Evolutionary conservation across 371 early-diverging fungal species (phyloP).

Genomic region (Rhizopus delemar): DNA sequence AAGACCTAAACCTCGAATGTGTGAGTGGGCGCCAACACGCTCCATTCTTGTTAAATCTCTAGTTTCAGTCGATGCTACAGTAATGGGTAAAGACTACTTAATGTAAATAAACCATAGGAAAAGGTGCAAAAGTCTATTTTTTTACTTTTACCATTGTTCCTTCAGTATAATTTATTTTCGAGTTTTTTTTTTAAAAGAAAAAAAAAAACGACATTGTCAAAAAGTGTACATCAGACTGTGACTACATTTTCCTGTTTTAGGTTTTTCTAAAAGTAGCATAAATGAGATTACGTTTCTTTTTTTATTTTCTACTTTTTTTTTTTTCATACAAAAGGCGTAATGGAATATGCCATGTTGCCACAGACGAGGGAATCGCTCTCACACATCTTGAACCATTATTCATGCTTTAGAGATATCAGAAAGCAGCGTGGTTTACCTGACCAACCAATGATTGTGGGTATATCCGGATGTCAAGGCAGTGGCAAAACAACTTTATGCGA

Average conservation of each 20-base stretch:
- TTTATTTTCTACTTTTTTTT: neutral
- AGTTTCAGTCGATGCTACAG: constrained; percentile 48
- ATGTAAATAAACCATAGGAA: too few species aligned
- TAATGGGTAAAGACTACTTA: constrained; percentile 42
- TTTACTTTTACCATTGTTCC: neutral
- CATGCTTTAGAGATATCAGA: constrained; percentile 26
- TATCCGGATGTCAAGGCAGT: constrained; percentile 81
- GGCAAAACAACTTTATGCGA: constrained; percentile 75
- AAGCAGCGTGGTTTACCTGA: constrained; percentile 17
- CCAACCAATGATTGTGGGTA: constrained; percentile 68
- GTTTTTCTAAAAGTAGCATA: neutral
- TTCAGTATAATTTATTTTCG: too few species aligned
- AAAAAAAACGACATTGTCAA: too few species aligned
- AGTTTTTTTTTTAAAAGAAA: too few species aligned
- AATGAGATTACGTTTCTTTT: neutral
- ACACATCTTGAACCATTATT: constrained; percentile 44
- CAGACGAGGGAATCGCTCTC: constrained; percentile 44
- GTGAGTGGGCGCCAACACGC: constrained; percentile 93
- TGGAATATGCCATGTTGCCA: constrained; percentile 33
- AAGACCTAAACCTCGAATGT: constrained; percentile 88
- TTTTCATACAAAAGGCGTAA: neutral
- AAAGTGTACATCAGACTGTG: neutral
- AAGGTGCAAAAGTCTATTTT: too few species aligned
- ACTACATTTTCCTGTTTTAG: neutral
- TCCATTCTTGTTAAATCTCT: constrained; percentile 67